Conservation (phyloP, 306 rosid genomes). For the Trifolium dubium region DNA sequence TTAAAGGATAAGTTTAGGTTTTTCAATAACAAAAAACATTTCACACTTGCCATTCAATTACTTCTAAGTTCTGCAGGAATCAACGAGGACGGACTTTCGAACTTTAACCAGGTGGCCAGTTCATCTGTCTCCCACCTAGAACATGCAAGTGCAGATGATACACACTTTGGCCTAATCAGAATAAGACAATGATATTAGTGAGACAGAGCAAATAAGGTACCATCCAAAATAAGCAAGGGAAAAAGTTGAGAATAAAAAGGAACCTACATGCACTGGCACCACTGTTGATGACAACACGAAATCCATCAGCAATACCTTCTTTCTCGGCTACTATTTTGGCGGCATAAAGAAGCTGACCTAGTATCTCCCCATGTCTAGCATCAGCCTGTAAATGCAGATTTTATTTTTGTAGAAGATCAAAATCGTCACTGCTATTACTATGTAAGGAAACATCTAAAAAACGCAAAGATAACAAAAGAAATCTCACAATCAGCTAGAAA, state of each 20-base stretch:
- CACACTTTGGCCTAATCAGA: conserved; percentile 77
- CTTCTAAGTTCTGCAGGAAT: conserved; percentile 4
- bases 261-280: conserved; percentile 82
- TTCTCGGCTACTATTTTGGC: conserved; percentile 81
- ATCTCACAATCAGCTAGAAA: conserved; percentile 5
- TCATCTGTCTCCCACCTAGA: conserved; percentile 83
- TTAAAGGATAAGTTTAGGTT: background rate
- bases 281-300: conserved; percentile 83
- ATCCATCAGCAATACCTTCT: conserved; percentile 82
- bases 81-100: conserved; percentile 19
- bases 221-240: conserved; percentile 5
- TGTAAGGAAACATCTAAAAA: background rate
- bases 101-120: conserved; percentile 87
- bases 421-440: background rate
- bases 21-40: conserved; percentile 1
- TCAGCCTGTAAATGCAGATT: conserved; percentile 61
- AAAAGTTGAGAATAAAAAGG: background rate
- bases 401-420: conserved; percentile 17
- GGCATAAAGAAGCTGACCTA: conserved; percentile 79
- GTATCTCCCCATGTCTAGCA: conserved; percentile 67
- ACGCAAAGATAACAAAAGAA: background rate
- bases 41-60: background rate
- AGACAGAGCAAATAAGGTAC: background rate
- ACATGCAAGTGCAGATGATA: conserved; percentile 95
- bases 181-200: background rate